Evolutionary conservation across 2,329 filamentous ascomycete species (phyloP), one percentile per base, ranked within the genome.

Genomic region (Verticillium longisporum): DNA sequence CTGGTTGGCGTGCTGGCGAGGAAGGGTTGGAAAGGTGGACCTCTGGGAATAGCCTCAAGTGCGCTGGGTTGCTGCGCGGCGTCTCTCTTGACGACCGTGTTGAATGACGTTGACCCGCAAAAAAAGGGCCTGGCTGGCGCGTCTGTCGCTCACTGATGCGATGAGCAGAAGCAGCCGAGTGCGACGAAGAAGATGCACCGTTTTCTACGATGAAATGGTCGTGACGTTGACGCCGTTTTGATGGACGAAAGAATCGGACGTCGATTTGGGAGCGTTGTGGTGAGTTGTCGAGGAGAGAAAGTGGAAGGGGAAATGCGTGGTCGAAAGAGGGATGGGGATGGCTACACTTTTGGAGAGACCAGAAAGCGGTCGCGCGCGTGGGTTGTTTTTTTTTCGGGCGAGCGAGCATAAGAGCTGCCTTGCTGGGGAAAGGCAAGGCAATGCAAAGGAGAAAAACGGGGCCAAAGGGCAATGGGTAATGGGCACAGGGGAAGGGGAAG

Each of bases 271-370:
- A 67, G 67, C 69, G 68, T 69, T 68, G 68, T 67, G 71, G 68
- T 68, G 70, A 70, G 67, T 61, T 63, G 65, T 62, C 59, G 66
- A 64, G 68, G 65, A 69, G 64, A 65, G 64, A 68, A 69, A 69
- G 63, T 63, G 66, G 63, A 63, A 68, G 67, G 61, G 54, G 57
- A 65, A 66, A 64, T 67, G 63, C 65, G 65, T 62, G 68, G 63
- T 67, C 64, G 67, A 67, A 66, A 74, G 71, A 66, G 68, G 66
- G 68, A 71, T 75, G 77, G 79, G 77, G 79, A 83, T 80, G 77
- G 76, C 76, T 80, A 77, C 77, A 73, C 75, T 79, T 79, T 80
- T 78, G 75, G 71, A 55, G 45, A 54, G 45, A 26, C 26, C 71
- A 72, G 68, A 67, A 73, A 73, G 26, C 41, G 41, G 41, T 45